Percentiles rank a stretch among this genome's conserved stretches.
Conservation (phyloP, 169 alveolate species). For the Plasmodium ovale region DNA sequence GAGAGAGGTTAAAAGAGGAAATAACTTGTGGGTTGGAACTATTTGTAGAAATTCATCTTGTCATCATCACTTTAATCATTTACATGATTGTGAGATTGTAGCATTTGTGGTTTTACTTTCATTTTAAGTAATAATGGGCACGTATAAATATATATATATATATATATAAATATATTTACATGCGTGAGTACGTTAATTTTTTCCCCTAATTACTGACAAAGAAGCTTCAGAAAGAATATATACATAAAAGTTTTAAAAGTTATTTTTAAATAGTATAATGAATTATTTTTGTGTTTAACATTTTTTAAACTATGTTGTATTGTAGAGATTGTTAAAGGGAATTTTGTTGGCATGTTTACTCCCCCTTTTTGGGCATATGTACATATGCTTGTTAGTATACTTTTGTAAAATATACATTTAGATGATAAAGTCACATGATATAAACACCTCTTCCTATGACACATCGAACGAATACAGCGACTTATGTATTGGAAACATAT, state of each 20-base stretch:
- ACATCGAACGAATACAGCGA: slow-evolving; percentile 26
- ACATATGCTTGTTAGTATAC: background rate
- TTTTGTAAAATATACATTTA: slow-evolving; percentile 2
- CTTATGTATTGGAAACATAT: slow-evolving; percentile 56
- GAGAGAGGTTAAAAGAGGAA: slow-evolving; percentile 1
- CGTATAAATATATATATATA: background rate
- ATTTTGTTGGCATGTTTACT: background rate
- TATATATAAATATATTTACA: background rate
- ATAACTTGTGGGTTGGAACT: background rate
- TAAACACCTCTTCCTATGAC: slow-evolving; percentile 47
- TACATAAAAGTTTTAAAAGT: background rate
- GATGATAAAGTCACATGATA: slow-evolving; percentile 47
- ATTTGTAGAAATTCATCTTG: slow-evolving; percentile 12
- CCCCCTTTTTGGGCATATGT: background rate
- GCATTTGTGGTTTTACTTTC: background rate
- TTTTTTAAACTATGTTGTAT: background rate
- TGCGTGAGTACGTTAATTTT: background rate
- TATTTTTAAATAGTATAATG: no score
- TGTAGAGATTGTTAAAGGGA: background rate
- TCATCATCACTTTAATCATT: background rate
- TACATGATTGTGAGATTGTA: background rate
- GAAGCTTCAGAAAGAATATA: no score
- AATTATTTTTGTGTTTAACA: background rate
- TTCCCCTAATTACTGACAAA: background rate
- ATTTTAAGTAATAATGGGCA: background rate